Conservation (phyloP, 306 rosid genomes). For the Sphenostylis stenocarpa region DNA sequence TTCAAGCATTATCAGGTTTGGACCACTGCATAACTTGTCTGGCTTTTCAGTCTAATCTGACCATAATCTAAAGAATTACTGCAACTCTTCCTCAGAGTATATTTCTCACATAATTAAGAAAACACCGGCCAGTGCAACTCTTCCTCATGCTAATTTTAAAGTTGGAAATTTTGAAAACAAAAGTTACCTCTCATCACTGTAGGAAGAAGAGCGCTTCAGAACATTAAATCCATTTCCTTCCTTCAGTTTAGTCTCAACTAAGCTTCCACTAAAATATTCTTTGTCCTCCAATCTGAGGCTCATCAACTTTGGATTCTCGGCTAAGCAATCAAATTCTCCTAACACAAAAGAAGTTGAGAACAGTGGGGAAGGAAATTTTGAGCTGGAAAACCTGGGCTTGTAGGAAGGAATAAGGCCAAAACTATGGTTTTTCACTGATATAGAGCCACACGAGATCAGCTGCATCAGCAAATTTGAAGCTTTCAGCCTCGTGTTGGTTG, state of each 20-base stretch:
- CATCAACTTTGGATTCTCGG: conserved; percentile 77
- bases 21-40: neutral
- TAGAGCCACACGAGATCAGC: conserved; percentile 92
- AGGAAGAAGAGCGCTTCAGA: conserved; percentile 93
- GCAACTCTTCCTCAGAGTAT: conserved; percentile 17
- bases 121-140: neutral
- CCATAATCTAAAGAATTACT: neutral
- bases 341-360: conserved; percentile 73
- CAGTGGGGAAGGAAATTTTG: conserved; percentile 77
- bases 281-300: conserved; percentile 84
- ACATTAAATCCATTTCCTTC: conserved; percentile 51
- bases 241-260: conserved; percentile 79
- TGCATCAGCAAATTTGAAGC: conserved; percentile 88
- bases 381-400: conserved; percentile 73
- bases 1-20: neutral
- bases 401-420: conserved; percentile 89
- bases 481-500: conserved; percentile 70
- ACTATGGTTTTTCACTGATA: conserved; percentile 89
- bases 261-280: conserved; percentile 97
- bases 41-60: neutral
- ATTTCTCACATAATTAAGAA: neutral
- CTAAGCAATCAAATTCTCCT: conserved; percentile 77
- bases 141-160: neutral
- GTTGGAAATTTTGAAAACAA: conserved; percentile 21
- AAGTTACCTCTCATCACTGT: conserved; percentile 77